phyloP scores from a whole-genome alignment of 305 asterid genomes.

The Stenogyne calaminthoides region DNA sequence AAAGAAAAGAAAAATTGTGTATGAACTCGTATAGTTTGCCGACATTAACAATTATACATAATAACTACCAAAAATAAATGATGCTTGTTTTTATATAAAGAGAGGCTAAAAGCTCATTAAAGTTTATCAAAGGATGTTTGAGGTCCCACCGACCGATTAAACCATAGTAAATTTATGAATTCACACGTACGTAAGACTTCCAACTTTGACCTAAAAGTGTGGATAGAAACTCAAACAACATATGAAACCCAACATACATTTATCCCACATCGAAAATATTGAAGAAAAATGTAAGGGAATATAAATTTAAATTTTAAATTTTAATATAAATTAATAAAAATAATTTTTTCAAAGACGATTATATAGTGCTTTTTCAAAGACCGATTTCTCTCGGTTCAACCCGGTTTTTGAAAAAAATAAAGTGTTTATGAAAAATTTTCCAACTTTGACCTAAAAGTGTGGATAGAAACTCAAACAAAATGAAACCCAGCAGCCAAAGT shows the following conservation, averaged over 20 bases:
- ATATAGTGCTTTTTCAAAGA: too few species aligned
- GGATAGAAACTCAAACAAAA: neutral
- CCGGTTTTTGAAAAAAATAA: too few species aligned
- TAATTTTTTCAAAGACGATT: too few species aligned
- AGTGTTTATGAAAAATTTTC: too few species aligned
- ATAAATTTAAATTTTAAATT: too few species aligned
- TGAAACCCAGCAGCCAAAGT: too few species aligned
- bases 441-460: slow-evolving; percentile 16
- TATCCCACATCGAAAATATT: too few species aligned
- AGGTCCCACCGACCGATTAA: neutral
- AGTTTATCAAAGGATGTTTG: neutral
- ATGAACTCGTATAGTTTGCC: slow-evolving; percentile 14
- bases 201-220: slow-evolving; percentile 16
- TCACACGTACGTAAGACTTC: slow-evolving; percentile 30
- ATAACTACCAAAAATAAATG: neutral
- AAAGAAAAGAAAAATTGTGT: neutral
- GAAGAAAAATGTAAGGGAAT: too few species aligned
- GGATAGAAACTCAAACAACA: neutral
- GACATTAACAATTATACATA: slow-evolving; percentile 1
- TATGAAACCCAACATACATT: slow-evolving; percentile 7
- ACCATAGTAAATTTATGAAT: slow-evolving; percentile 12
- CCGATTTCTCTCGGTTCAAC: too few species aligned
- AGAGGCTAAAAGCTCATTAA: neutral
- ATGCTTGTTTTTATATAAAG: neutral
- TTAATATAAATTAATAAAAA: too few species aligned